Percentiles rank a stretch among this genome's conserved stretches.
These are phyloP conservation scores for Xylariales sp. DNA, from an alignment of 2,329 filamentous ascomycete species.

Conservation along the genomic window DNA sequence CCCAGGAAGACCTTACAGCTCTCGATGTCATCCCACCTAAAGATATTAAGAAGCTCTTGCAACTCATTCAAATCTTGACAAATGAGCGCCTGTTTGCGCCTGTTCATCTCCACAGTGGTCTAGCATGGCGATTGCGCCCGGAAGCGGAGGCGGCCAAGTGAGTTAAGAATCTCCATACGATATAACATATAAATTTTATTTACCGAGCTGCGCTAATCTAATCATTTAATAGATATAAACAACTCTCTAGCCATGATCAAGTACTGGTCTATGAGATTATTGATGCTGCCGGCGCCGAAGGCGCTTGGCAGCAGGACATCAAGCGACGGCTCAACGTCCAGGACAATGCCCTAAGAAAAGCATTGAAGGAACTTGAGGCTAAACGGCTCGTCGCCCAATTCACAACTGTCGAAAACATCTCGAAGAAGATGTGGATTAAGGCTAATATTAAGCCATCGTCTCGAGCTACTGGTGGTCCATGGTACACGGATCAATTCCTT, in stretches of 20 bases:
- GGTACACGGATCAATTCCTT: constrained; percentile 91
- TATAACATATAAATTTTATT: neutral
- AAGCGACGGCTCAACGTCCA: constrained; percentile 84
- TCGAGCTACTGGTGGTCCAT: constrained; percentile 90
- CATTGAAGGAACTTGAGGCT: constrained; percentile 83
- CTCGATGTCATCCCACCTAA: constrained; percentile 68
- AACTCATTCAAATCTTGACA: constrained; percentile 67
- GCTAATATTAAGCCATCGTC: constrained; percentile 85
- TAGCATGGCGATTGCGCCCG: constrained; percentile 69
- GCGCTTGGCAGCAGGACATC: constrained; percentile 91
- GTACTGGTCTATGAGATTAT: constrained; percentile 89
- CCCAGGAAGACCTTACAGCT: constrained; percentile 68
- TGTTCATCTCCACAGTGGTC: constrained; percentile 56
- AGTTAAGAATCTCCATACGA: constrained; percentile 38
- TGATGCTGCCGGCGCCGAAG: constrained; percentile 84
- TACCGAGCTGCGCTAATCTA: constrained; percentile 9
- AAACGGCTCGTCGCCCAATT: constrained; percentile 88
- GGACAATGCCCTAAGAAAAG: constrained; percentile 82
- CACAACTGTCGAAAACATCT: constrained; percentile 90
- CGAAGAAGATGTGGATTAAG: constrained; percentile 97
- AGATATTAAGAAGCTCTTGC: constrained; percentile 65
- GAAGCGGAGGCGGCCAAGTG: constrained; percentile 72
- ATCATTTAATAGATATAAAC: constrained; percentile 62
- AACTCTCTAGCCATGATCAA: constrained; percentile 76
- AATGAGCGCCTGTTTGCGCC: constrained; percentile 70